Conservation (phyloP, 495 filamentous ascomycete genomes). For the Penicillium herquei region DNA sequence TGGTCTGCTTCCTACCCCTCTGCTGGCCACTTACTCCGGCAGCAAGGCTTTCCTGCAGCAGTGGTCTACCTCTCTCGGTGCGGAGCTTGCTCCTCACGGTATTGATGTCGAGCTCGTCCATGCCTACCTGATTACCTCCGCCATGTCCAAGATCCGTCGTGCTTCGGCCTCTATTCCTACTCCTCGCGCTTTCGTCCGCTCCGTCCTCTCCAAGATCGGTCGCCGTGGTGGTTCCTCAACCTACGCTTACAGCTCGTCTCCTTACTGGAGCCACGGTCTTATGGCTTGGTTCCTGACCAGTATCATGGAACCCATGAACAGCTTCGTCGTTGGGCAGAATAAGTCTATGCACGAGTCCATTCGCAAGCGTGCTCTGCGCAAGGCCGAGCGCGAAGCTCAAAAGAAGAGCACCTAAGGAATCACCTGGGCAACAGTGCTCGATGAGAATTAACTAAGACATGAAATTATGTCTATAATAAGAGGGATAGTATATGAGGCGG, state of each 20-base stretch:
- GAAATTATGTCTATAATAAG: neutral
- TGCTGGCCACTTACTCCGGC: slow-evolving; percentile 94
- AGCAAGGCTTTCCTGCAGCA: slow-evolving; percentile 98
- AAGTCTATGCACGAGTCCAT: slow-evolving; percentile 81
- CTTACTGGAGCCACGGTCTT: slow-evolving; percentile 86
- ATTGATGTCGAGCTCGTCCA: slow-evolving; percentile 85
- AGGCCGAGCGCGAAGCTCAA: slow-evolving; percentile 73
- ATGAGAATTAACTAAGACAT: slow-evolving; percentile 1
- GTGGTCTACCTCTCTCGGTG: slow-evolving; percentile 84
- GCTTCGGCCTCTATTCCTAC: slow-evolving; percentile 74
- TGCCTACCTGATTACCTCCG: slow-evolving; percentile 86
- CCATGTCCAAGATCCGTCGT: slow-evolving; percentile 92
- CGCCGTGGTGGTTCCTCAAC: slow-evolving; percentile 69
- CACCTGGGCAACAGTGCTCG: neutral
- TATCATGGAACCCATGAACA: slow-evolving; percentile 64
- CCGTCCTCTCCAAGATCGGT: slow-evolving; percentile 79
- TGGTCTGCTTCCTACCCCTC: slow-evolving; percentile 84
- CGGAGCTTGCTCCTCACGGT: slow-evolving; percentile 75
- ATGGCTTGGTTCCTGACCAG: slow-evolving; percentile 82
- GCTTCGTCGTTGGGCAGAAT: slow-evolving; percentile 64
- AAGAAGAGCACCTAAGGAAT: slow-evolving; percentile 43
- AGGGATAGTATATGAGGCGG: neutral
- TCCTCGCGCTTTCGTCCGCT: slow-evolving; percentile 76
- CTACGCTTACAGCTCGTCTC: slow-evolving; percentile 79
- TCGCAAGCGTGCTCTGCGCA: slow-evolving; percentile 81